A percentile compares a stretch with the other conserved stretches of the same genome.
phyloP scores from a whole-genome alignment of 495 filamentous ascomycete genomes.

The Penicillium samsonianum region DNA sequence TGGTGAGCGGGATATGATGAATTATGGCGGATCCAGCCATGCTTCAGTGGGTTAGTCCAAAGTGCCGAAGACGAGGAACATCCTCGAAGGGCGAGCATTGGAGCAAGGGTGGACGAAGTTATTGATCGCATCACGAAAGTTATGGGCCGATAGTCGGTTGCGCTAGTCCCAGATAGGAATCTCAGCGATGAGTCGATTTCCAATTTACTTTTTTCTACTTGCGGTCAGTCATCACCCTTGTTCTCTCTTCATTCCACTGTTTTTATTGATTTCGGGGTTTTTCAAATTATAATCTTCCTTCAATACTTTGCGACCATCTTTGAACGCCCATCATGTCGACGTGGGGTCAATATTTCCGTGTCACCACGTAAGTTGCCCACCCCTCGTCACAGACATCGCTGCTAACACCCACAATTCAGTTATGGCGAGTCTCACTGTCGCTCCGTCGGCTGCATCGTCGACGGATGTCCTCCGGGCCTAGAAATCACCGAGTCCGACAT shows the following conservation, averaged over 20 bases:
- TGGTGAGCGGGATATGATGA: slow-evolving; percentile 37
- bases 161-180: slow-evolving; percentile 38
- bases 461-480: slow-evolving; percentile 88
- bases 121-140: slow-evolving; percentile 11
- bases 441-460: slow-evolving; percentile 88
- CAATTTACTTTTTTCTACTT: slow-evolving; percentile 16
- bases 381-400: slow-evolving; percentile 8
- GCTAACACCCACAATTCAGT: slow-evolving; percentile 43
- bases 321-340: slow-evolving; percentile 70
- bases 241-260: slow-evolving; percentile 1
- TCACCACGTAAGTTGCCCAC: slow-evolving; percentile 70
- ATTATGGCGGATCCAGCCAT: slow-evolving; percentile 29
- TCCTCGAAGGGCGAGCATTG: slow-evolving; percentile 26
- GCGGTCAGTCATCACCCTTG: not conserved
- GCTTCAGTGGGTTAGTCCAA: not conserved
- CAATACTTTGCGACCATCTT: slow-evolving; percentile 1
- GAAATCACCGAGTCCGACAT: slow-evolving; percentile 85
- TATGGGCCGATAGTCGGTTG: slow-evolving; percentile 32
- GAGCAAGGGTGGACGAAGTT: slow-evolving; percentile 16
- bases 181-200: slow-evolving; percentile 29
- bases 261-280: slow-evolving; percentile 4
- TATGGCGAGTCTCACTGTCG: slow-evolving; percentile 90
- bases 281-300: not conserved
- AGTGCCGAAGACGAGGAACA: slow-evolving; percentile 6
- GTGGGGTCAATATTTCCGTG: slow-evolving; percentile 81